Evolutionary conservation across 371 early-diverging fungal species (phyloP).

Genomic region (Rhizomucor pusillus): DNA sequence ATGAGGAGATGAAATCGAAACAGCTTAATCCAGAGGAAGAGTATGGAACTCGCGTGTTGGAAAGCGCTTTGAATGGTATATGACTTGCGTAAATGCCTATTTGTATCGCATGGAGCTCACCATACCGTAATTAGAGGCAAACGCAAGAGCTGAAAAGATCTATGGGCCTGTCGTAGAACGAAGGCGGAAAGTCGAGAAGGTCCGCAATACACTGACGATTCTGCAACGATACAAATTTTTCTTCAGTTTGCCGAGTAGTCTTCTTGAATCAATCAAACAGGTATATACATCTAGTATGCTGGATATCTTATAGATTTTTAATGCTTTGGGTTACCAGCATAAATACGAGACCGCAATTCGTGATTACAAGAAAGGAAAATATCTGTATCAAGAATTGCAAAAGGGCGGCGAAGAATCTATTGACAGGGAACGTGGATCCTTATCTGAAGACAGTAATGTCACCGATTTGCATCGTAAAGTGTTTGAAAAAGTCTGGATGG

Average conservation of each 20-base stretch:
- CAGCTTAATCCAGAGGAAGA: constrained; percentile 76
- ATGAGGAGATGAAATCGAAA: constrained; percentile 85
- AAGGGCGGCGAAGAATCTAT: constrained; percentile 14
- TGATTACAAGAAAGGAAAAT: constrained; percentile 94
- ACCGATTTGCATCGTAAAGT: constrained; percentile 74
- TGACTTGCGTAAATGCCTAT: not conserved
- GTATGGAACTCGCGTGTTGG: constrained; percentile 68
- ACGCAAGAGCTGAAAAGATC: constrained; percentile 70
- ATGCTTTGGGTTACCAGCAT: constrained; percentile 40
- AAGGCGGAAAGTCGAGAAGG: constrained; percentile 82
- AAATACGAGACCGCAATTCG: constrained; percentile 90
- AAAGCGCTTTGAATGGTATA: constrained; percentile 35
- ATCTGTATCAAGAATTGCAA: constrained; percentile 54
- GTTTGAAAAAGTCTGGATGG: constrained; percentile 93
- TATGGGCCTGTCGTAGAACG: constrained; percentile 90
- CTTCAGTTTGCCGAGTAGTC: constrained; percentile 87
- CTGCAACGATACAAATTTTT: constrained; percentile 93
- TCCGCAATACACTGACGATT: constrained; percentile 84
- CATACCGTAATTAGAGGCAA: constrained; percentile 50
- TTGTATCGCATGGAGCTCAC: not conserved
- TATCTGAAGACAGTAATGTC: constrained; percentile 23
- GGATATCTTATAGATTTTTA: not conserved
- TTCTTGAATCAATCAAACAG: constrained; percentile 79
- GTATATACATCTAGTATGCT: constrained; percentile 24
- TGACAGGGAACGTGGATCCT: constrained; percentile 18